phyloP scores from a whole-genome alignment of 1,139 yeast genomes.

The Torulaspora globosa region DNA sequence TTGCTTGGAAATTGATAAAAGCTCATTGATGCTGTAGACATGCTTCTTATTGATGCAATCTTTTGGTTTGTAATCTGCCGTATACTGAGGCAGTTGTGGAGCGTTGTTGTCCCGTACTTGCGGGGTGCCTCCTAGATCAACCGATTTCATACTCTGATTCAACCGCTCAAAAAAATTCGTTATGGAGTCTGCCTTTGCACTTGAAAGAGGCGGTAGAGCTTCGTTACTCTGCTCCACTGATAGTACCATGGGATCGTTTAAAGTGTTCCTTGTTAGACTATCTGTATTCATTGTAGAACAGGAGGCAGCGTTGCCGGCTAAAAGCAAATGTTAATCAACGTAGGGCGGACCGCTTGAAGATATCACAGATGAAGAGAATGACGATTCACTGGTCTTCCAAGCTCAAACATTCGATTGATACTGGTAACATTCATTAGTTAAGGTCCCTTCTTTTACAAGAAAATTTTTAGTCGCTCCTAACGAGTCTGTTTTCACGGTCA shows the following conservation, averaged over 20 bases:
- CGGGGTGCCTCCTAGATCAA: neutral
- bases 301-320: neutral
- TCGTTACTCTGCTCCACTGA: constrained; percentile 5
- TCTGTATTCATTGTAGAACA: neutral
- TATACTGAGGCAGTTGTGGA: constrained; percentile 7
- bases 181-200: constrained; percentile 7
- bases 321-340: neutral
- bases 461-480: constrained; percentile 3
- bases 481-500: neutral
- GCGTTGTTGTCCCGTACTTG: neutral
- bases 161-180: constrained; percentile 11
- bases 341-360: neutral
- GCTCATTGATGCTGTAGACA: constrained; percentile 28
- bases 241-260: constrained; percentile 5
- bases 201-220: neutral
- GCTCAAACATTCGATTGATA: neutral
- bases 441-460: constrained; percentile 3
- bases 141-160: constrained; percentile 5
- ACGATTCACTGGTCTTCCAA: neutral
- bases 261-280: constrained; percentile 1
- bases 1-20: constrained; percentile 17
- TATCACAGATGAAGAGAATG: neutral
- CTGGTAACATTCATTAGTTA: neutral
- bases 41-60: constrained; percentile 14
- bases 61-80: constrained; percentile 25